These are phyloP conservation scores for Schizopora paradoxa DNA, from an alignment of 1,284 basidiomycete genomes.

Conservation along the genomic window DNA sequence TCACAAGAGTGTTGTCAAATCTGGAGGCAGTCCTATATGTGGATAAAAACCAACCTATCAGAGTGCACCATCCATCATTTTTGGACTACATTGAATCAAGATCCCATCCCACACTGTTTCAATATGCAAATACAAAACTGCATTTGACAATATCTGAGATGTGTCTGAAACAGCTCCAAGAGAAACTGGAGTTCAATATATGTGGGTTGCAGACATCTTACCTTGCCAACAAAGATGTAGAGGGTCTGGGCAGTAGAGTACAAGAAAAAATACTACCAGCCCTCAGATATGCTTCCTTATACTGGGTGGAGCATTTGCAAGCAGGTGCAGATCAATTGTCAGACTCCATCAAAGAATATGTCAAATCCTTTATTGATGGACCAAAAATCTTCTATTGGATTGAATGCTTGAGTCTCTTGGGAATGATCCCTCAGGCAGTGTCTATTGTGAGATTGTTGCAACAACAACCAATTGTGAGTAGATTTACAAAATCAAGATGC, in stretches of 20 bases:
- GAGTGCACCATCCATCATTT: constrained; percentile 7
- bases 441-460: no score
- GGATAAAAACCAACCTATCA: constrained; percentile 2
- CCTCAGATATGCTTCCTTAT: constrained; percentile 1
- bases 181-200: constrained; percentile 19
- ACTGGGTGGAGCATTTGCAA: constrained; percentile 7
- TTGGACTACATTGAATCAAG: background rate
- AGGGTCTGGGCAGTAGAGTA: background rate
- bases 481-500: no score
- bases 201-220: constrained; percentile 10
- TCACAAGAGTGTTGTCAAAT: background rate
- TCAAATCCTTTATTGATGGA: no score
- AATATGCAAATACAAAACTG: no score
- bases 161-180: no score
- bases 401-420: no score
- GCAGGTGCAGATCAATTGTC: no score
- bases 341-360: no score
- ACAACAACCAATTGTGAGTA: no score
- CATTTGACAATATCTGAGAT: no score
- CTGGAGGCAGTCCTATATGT: constrained; percentile 2
- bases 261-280: background rate
- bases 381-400: no score
- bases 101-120: background rate
- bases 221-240: background rate
- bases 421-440: no score